A percentile compares a stretch with the other conserved stretches of the same genome.
Conservation (phyloP, 73 alveolate species). For the Paramecium octaurelia region DNA sequence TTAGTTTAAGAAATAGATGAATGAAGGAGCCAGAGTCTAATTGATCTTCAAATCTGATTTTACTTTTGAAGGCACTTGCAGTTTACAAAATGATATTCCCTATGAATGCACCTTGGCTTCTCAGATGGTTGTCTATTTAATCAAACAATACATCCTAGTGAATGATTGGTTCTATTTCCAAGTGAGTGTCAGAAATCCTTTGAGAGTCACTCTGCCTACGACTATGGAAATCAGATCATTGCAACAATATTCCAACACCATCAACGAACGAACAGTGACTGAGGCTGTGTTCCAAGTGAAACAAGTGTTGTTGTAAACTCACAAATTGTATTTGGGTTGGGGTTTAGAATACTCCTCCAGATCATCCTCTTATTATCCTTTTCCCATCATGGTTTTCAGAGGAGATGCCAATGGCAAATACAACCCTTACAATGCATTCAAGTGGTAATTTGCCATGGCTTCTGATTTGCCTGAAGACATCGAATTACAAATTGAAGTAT, state of each 20-base stretch:
- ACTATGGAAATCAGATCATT: constrained; percentile 20
- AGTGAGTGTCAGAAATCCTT: constrained; percentile 26
- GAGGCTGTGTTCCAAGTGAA: neutral
- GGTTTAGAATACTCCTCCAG: constrained; percentile 57
- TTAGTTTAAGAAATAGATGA: neutral
- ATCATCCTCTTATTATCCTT: constrained; percentile 44
- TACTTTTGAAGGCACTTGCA: neutral
- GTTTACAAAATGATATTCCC: neutral
- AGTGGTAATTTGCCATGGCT: constrained; percentile 39
- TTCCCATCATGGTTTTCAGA: constrained; percentile 10
- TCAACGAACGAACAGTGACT: neutral
- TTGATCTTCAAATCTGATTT: neutral
- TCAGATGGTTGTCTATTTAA: neutral
- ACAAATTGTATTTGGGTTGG: constrained; percentile 53
- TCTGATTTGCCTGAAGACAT: constrained; percentile 47
- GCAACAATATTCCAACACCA: neutral
- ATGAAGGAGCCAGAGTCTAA: neutral
- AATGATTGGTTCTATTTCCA: neutral
- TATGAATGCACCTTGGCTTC: neutral
- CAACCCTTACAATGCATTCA: constrained; percentile 52
- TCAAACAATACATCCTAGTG: neutral
- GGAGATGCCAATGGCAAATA: constrained; percentile 1
- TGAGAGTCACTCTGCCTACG: neutral
- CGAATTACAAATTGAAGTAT: neutral
- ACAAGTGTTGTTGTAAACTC: neutral